Evolutionary conservation across 495 filamentous ascomycete genomes (phyloP), one percentile per base, ranked within the genome.

Genomic region (Daldinia concentrica): DNA sequence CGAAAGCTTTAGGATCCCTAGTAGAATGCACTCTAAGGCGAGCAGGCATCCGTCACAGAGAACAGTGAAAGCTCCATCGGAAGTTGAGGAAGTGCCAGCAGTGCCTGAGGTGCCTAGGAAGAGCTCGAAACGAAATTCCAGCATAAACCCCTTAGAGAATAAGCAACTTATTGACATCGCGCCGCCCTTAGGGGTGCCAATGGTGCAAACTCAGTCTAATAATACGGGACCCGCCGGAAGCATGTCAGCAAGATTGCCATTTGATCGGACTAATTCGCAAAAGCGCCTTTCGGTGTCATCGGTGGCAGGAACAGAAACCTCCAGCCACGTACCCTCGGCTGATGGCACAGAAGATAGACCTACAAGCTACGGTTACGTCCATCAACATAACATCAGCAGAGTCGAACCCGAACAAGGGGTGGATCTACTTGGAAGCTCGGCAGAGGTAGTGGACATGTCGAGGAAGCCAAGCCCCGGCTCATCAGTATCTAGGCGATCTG

Each of bases 301-400:
- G 0, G 75, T 77, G 5, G 77, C 71, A 12, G 88, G 83, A 0
- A 88, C 77, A 6, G 83, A 82, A 17, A 83, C 82, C 7, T 80
- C 81, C 61, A 77, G 66, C 68, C 76, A 75, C 58, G 45, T 82
- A 4, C 58, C 80, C 62, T 69, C 74, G 7, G 62, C 62, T 29
- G 71, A 66, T 11, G 57, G 39, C 17, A 50, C 51, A n/a, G 74
- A 82, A 9, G 90, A 91, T 41, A 85, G 87, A 32, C 88, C 90
- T 3, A 86, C 90, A 3, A 92, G 85, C 72, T 84, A 90, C 72
- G 92, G 92, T 0, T 90, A 89, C 71, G 92, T 95, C n/a, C 82
- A 90, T 37, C 90, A 92, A 30, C 89, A 92, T 63, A 88, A 84
- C 66, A 84, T 87, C 34, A 87, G 79, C 68, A 80, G 81, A 32